Evolutionary conservation across 441 rosid genomes (phyloP).

Genomic region (Hura crepitans): DNA sequence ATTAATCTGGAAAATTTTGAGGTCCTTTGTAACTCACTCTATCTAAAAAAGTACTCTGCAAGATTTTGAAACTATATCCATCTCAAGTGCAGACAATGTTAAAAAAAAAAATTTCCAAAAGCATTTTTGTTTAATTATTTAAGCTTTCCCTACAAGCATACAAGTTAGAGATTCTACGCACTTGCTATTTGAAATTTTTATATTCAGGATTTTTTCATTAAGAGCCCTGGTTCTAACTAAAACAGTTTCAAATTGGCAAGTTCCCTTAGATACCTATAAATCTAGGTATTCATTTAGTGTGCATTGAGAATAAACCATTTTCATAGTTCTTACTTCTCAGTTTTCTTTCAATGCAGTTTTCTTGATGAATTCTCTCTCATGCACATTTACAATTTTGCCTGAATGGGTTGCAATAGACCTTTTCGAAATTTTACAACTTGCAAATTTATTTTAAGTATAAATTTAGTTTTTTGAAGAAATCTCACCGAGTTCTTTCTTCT

Average conservation of each 20-base stretch:
- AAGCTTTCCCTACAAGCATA: not conserved
- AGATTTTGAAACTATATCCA: not conserved
- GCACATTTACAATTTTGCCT: not conserved
- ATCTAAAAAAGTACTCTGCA: not conserved
- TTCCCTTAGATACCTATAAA: not conserved
- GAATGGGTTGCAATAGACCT: not conserved
- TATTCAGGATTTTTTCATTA: not conserved
- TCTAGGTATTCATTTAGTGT: not conserved
- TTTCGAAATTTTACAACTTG: not conserved
- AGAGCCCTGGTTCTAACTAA: not conserved
- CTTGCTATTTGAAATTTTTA: not conserved
- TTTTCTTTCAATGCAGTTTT: not conserved
- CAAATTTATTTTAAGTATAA: not conserved
- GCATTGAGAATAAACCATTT: not conserved
- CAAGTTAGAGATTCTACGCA: not conserved
- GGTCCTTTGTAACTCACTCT: not conserved
- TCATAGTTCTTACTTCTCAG: not conserved
- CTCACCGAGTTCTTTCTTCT: not conserved
- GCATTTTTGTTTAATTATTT: not conserved
- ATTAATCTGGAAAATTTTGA: not conserved
- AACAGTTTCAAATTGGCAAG: not conserved
- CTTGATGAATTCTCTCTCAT: not conserved
- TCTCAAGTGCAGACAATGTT: not conserved
- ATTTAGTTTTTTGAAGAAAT: not conserved
- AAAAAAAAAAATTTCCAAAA: not conserved